These are phyloP conservation scores for Sarcomyxa edulis DNA, from an alignment of 768 basidiomycete genomes.

Conservation along the genomic window DNA sequence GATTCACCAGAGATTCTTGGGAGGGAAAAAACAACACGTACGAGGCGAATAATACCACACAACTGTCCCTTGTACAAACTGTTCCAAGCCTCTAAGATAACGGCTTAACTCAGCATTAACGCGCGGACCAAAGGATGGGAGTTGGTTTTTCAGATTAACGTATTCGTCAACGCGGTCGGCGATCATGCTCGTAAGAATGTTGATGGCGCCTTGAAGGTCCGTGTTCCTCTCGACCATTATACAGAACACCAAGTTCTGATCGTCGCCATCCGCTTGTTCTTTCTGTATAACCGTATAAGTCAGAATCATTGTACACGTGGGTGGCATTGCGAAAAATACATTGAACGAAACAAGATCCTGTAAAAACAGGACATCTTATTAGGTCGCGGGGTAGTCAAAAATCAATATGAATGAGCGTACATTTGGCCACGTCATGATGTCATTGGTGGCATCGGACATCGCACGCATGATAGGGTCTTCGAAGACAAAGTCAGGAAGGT, in stretches of 20 bases:
- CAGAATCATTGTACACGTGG: too few species aligned
- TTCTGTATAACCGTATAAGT: too few species aligned
- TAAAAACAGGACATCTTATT: neutral
- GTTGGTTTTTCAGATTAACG: conserved; percentile 11
- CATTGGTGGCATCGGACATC: conserved; percentile 15
- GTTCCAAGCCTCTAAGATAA: conserved; percentile 10
- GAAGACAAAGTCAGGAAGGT: conserved; percentile 13
- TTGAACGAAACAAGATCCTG: conserved; percentile 20
- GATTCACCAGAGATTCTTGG: too few species aligned
- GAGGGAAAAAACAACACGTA: neutral
- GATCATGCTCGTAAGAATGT: conserved; percentile 17
- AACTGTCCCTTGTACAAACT: too few species aligned
- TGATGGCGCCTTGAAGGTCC: conserved; percentile 18
- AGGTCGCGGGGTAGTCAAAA: too few species aligned
- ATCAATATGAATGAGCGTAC: conserved; percentile 6
- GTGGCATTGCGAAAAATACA: too few species aligned
- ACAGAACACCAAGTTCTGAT: conserved; percentile 20
- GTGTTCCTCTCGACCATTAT: conserved; percentile 16
- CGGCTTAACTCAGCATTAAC: conserved; percentile 7
- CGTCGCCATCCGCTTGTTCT: conserved; percentile 23
- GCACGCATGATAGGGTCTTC: conserved; percentile 10
- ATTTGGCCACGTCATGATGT: conserved; percentile 19
- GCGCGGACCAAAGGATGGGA: conserved; percentile 18
- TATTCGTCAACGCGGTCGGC: conserved; percentile 15
- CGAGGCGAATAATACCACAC: conserved; percentile 12